Evolutionary conservation across 352 stramenopile species (phyloP).

Genomic region (Plasmopara halstedii): DNA sequence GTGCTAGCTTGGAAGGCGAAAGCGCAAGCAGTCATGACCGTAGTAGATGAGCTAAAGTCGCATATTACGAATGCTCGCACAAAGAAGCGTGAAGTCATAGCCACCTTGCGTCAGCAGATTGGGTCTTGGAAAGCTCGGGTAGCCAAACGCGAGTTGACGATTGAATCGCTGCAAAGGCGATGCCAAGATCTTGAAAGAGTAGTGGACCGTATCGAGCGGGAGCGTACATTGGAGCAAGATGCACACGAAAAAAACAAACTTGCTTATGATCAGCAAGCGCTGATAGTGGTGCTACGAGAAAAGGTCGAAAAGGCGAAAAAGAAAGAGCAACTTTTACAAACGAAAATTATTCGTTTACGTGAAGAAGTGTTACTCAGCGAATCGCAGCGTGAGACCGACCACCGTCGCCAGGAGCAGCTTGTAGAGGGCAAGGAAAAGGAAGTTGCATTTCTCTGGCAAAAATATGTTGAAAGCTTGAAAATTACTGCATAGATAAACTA

Average conservation of each 20-base stretch:
- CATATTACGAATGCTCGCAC: slow-evolving; percentile 16
- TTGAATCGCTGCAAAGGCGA: slow-evolving; percentile 25
- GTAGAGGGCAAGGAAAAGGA: slow-evolving; percentile 53
- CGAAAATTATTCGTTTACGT: slow-evolving; percentile 43
- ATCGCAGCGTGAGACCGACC: slow-evolving; percentile 42
- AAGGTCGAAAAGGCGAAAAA: slow-evolving; percentile 38
- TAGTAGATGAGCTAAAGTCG: slow-evolving; percentile 30
- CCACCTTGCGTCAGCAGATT: slow-evolving; percentile 12
- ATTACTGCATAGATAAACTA: not conserved
- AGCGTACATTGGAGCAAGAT: slow-evolving; percentile 15
- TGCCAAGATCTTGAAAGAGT: slow-evolving; percentile 20
- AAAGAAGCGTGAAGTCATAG: slow-evolving; percentile 17
- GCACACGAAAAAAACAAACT: slow-evolving; percentile 14
- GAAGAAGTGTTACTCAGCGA: slow-evolving; percentile 60
- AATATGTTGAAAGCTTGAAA: slow-evolving; percentile 42
- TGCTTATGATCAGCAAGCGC: slow-evolving; percentile 21
- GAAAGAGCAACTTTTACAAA: slow-evolving; percentile 38
- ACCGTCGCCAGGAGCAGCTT: slow-evolving; percentile 39
- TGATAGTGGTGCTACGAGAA: slow-evolving; percentile 16
- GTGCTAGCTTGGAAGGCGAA: slow-evolving; percentile 38
- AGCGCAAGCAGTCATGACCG: slow-evolving; percentile 22
- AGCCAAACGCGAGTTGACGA: slow-evolving; percentile 27
- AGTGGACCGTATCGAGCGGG: slow-evolving; percentile 8
- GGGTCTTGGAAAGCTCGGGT: slow-evolving; percentile 21
- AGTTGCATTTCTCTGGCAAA: slow-evolving; percentile 63